Evolutionary conservation across 768 basidiomycete species (phyloP), one percentile per base, ranked within the genome.

Genomic region (Russula sp.): DNA sequence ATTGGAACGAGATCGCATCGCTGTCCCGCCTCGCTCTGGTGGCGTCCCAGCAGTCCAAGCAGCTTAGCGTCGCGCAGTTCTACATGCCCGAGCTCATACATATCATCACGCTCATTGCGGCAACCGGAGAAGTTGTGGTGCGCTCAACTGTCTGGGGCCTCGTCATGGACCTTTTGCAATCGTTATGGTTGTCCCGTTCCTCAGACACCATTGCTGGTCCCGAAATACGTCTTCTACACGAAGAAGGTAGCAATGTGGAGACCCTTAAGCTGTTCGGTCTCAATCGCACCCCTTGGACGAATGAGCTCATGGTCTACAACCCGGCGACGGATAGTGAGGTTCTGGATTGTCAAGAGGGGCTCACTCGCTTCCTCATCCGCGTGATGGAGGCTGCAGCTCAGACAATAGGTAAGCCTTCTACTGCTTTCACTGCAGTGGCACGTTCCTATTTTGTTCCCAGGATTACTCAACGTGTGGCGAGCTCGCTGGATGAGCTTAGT

Each of bases 401-500:
- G 14, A 84, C 84, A 2, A 81, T 76, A 72, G 91, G 94, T 94
- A 63, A 57, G 81, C 16, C 16, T 31, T 35, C n/a, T 10, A 34
- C 47, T 11, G 50, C 22, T 37, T n/a, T 52, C 40, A 18, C 48
- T 40, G 48, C 37, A 20, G 32, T 44, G 50, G 42, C 55, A 72
- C 39, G 72, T 37, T 48, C 53, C 69, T 6, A 51, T 64, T 6
- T 37, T 53, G 6, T 16, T 52, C 59, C 22, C 59, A 91, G 91
- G 87, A 11, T 73, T 92, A 3, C 75, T 89, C 35, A 97, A 97
- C 70, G 83, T 89, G 3, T 97, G 94, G 94, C 83, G 89, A 62
- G 91, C 94, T 32, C 81, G 94, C 40, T 96, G 94, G 93, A 94
- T 94, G 88, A 86, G 91, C 47, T 73, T 97, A 61, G 84, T 93